A percentile compares a stretch with the other conserved stretches of the same genome.
These are phyloP conservation scores for Nitzschia inconspicua DNA, from an alignment of 108 stramenopile species.

Conservation along the genomic window DNA sequence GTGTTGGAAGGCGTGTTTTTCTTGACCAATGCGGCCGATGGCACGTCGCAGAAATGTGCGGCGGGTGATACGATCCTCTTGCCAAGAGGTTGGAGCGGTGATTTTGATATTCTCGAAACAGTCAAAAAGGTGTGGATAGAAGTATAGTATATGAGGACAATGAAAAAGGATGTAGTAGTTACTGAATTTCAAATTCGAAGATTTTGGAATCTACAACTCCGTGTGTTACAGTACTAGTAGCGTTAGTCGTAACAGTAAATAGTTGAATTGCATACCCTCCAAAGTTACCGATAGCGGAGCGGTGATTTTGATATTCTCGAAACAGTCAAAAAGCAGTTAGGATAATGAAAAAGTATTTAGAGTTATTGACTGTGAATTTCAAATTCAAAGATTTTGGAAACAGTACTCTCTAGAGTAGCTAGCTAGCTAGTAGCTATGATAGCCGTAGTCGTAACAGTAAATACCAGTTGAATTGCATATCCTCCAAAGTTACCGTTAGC, in stretches of 20 bases:
- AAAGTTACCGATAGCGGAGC: background rate
- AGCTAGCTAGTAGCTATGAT: too few relatives aligned
- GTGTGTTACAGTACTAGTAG: background rate
- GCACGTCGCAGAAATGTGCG: conserved; percentile 43
- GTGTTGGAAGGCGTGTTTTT: conserved; percentile 56
- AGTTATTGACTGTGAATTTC: background rate
- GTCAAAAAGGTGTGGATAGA: conserved; percentile 41
- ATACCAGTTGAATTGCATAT: too few relatives aligned
- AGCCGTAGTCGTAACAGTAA: too few relatives aligned
- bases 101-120: conserved; percentile 58
- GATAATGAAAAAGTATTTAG: background rate
- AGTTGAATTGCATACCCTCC: background rate
- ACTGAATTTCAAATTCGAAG: background rate
- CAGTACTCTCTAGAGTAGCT: too few relatives aligned
- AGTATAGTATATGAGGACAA: background rate
- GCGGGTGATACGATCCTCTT: conserved; percentile 70
- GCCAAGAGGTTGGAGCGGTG: conserved; percentile 55
- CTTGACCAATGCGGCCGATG: conserved; percentile 33
- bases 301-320: background rate
- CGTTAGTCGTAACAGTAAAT: background rate
- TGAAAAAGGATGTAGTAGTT: background rate
- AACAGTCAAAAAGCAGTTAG: background rate
- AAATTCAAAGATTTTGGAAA: too few relatives aligned
- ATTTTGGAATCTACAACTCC: background rate
- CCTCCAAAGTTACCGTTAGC: too few relatives aligned